These are phyloP conservation scores for Dipteronia dyeriana DNA, from an alignment of 345 rosid species.

Conservation along the genomic window DNA sequence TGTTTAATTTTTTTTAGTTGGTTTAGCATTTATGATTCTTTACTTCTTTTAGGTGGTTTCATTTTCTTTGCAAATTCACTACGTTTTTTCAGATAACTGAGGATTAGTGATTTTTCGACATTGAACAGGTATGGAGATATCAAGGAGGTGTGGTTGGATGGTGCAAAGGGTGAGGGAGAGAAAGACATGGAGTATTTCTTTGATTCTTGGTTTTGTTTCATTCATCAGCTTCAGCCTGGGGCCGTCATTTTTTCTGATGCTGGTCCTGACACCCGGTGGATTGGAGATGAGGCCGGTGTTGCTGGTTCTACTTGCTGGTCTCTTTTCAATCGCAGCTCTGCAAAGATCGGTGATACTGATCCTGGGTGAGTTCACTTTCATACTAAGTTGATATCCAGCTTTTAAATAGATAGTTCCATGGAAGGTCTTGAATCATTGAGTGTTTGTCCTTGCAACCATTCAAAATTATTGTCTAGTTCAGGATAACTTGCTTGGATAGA, in stretches of 20 bases:
- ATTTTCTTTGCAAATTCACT: neutral
- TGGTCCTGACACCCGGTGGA: conserved; percentile 80
- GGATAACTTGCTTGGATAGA: neutral
- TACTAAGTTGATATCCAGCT: conserved; percentile 8
- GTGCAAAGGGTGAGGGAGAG: conserved; percentile 81
- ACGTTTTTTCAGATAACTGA: neutral
- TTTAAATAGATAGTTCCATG: neutral
- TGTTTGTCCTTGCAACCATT: neutral
- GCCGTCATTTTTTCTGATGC: conserved; percentile 86
- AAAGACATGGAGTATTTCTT: conserved; percentile 78
- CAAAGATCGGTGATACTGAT: conserved; percentile 59
- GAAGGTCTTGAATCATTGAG: neutral
- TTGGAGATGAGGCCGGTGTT: conserved; percentile 78
- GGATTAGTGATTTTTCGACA: neutral
- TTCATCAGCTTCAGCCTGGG: conserved; percentile 72
- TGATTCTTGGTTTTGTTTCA: conserved; percentile 75
- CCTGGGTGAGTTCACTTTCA: conserved; percentile 47
- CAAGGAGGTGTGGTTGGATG: conserved; percentile 77
- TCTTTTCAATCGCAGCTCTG: conserved; percentile 63
- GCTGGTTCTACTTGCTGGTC: conserved; percentile 88
- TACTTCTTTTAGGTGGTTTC: neutral
- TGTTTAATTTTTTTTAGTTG: neutral
- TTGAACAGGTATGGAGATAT: conserved; percentile 77
- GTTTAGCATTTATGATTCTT: neutral
- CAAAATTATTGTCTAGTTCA: neutral